These are phyloP conservation scores for Margaritispora aquatica DNA, from an alignment of 495 filamentous ascomycete species.

Conservation along the genomic window DNA sequence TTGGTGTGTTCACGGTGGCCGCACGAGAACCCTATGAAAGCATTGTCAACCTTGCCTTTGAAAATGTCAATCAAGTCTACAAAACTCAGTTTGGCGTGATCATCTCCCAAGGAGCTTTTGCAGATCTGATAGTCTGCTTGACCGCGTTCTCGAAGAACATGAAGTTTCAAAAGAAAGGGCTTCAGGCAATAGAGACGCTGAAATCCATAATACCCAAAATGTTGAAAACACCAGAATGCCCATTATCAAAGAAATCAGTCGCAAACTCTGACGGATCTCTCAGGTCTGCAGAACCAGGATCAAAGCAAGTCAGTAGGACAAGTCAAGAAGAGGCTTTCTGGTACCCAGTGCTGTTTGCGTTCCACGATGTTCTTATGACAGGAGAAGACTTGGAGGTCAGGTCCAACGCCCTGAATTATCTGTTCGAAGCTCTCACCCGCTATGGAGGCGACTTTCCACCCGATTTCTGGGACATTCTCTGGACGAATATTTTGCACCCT, in stretches of 20 bases:
- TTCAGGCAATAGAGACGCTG: conserved; percentile 92
- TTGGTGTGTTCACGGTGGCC: conserved; percentile 95
- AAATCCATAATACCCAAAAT: conserved; percentile 89
- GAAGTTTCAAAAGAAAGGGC: conserved; percentile 93
- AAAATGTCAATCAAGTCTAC: conserved; percentile 97
- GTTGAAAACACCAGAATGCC: conserved; percentile 93
- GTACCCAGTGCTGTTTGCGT: conserved; percentile 96
- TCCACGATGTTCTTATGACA: conserved; percentile 98
- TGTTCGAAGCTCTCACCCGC: conserved; percentile 86
- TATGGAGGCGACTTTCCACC: conserved; percentile 88
- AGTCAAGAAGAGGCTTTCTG: conserved; percentile 95
- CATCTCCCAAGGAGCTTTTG: conserved; percentile 93
- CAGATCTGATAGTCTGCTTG: conserved; percentile 90
- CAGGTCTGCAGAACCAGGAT: conserved; percentile 12
- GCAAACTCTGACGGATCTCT: conserved; percentile 27
- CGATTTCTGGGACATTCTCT: conserved; percentile 98
- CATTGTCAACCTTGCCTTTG: conserved; percentile 93
- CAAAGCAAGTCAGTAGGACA: conserved; percentile 36
- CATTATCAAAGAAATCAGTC: conserved; percentile 57
- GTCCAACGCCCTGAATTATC: conserved; percentile 88
- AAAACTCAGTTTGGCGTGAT: conserved; percentile 95
- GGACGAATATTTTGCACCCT: conserved; percentile 91
- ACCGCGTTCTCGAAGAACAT: conserved; percentile 98
- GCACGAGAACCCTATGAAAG: conserved; percentile 89
- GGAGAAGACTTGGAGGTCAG: conserved; percentile 97